phyloP scores from a whole-genome alignment of 2,329 filamentous ascomycete genomes.

The Exserohilum turcica region DNA sequence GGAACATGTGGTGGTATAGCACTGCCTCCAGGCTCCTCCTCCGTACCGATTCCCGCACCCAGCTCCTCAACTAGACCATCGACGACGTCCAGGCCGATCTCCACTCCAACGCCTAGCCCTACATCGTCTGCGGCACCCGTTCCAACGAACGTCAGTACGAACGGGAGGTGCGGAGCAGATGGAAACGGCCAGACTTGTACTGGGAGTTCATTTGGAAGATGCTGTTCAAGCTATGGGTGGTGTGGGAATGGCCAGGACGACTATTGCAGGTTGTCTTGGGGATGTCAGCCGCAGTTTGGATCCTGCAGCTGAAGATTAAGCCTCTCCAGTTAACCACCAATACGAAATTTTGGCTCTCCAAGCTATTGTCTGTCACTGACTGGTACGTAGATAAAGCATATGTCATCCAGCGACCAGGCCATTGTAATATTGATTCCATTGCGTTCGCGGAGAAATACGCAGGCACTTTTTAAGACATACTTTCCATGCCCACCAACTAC shows the following conservation, averaged over 20 bases:
- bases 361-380: too few species aligned
- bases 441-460: too few species aligned
- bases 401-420: too few species aligned
- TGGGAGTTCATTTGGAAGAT: constrained; percentile 31
- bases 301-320: constrained; percentile 19
- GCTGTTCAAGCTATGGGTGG: constrained; percentile 36
- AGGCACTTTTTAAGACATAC: too few species aligned
- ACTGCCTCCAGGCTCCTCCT: constrained; percentile 21
- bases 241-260: constrained; percentile 27
- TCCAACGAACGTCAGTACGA: constrained; percentile 33
- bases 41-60: constrained; percentile 7
- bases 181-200: constrained; percentile 28
- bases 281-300: constrained; percentile 31
- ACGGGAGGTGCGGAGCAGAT: constrained; percentile 34
- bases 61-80: constrained; percentile 17
- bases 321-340: too few species aligned
- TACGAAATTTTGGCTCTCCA: too few species aligned
- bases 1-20: constrained; percentile 28
- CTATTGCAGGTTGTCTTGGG: constrained; percentile 27
- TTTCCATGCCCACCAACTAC: too few species aligned
- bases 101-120: constrained; percentile 19
- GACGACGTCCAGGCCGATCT: constrained; percentile 18
- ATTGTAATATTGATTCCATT: too few species aligned
- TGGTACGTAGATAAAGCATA: too few species aligned
- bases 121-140: constrained; percentile 19